Conservation (phyloP, 768 basidiomycete species). For the Amanita jacksonii region DNA sequence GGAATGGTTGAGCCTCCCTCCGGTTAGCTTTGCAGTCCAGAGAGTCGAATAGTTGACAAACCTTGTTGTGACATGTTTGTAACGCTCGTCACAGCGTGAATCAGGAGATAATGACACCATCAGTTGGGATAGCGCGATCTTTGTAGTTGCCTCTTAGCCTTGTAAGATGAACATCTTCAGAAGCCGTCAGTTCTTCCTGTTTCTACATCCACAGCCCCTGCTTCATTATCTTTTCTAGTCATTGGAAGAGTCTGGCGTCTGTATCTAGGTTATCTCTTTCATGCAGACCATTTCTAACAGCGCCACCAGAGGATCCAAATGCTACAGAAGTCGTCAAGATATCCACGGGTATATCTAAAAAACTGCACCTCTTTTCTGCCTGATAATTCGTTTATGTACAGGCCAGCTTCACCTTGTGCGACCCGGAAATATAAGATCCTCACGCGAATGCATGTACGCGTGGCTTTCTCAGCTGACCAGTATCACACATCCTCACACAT, state of each 20-base stretch:
- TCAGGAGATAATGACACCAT: conserved; percentile 9
- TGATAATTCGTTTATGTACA: conserved; percentile 12
- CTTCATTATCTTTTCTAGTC: conserved; percentile 37
- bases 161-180: conserved; percentile 73
- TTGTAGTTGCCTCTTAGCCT: conserved; percentile 7
- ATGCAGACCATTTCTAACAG: conserved; percentile 18
- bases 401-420: conserved; percentile 86
- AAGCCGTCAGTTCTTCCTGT: conserved; percentile 61
- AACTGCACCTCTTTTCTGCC: neutral
- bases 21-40: neutral
- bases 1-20: neutral
- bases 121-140: conserved; percentile 12
- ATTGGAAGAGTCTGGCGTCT: conserved; percentile 92
- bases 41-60: too few relatives aligned
- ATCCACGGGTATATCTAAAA: conserved; percentile 41
- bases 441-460: conserved; percentile 89
- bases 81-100: conserved; percentile 28
- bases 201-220: conserved; percentile 2
- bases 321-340: conserved; percentile 94
- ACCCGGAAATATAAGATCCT: conserved; percentile 83
- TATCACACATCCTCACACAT: conserved; percentile 5
- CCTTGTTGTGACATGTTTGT: too few relatives aligned
- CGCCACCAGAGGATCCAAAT: conserved; percentile 74
- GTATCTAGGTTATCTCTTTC: conserved; percentile 24
- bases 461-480: neutral